phyloP scores from a whole-genome alignment of 169 alveolate genomes.

The Plasmodium gonderi region DNA sequence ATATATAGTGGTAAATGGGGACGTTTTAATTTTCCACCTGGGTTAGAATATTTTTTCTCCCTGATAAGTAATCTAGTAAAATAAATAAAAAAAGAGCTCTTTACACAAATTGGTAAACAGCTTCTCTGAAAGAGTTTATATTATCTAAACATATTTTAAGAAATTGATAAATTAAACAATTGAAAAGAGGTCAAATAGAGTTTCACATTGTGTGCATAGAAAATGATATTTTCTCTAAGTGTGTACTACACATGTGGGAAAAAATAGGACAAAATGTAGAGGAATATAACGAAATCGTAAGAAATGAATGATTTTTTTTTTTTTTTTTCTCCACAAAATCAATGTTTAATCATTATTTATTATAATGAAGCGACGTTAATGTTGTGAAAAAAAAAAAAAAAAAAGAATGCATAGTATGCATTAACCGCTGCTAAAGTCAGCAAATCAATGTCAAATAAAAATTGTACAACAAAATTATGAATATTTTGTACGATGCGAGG shows the following conservation, averaged over 20 bases:
- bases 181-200: background rate
- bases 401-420: background rate
- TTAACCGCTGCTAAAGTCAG: background rate
- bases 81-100: background rate
- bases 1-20: background rate
- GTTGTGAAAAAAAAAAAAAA: background rate
- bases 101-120: background rate
- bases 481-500: background rate
- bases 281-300: background rate
- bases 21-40: background rate
- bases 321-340: background rate
- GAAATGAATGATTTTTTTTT: background rate
- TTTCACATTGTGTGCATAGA: background rate
- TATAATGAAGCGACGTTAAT: background rate
- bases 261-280: background rate
- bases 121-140: background rate
- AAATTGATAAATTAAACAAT: background rate
- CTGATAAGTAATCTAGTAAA: background rate
- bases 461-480: background rate
- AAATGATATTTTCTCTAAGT: background rate
- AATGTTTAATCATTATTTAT: too few species aligned
- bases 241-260: background rate
- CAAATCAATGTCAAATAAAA: background rate
- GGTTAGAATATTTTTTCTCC: background rate
- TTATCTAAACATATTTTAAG: background rate